phyloP scores from a whole-genome alignment of 169 alveolate species.

The Plasmodium vinckei region DNA sequence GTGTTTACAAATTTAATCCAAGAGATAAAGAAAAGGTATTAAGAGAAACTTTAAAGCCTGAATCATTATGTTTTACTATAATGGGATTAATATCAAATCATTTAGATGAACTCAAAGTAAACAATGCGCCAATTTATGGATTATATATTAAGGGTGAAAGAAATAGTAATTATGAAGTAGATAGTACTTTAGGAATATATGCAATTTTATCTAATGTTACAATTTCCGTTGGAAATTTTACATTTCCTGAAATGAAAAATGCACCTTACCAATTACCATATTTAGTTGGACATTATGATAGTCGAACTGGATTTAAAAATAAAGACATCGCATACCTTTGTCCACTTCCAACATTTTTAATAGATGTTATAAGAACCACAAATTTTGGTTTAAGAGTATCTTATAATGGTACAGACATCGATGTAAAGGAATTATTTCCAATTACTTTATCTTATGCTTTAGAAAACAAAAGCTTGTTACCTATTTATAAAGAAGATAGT shows the following conservation, averaged over 20 bases:
- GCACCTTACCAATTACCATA: constrained; percentile 60
- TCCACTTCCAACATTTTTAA: constrained; percentile 45
- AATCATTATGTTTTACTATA: constrained; percentile 54
- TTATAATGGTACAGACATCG: constrained; percentile 38
- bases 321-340: constrained; percentile 29
- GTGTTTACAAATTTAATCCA: constrained; percentile 30
- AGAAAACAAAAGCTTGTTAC: constrained; percentile 11
- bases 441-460: constrained; percentile 14
- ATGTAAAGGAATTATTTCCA: constrained; percentile 35
- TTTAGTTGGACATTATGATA: constrained; percentile 52
- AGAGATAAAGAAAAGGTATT: constrained; percentile 59
- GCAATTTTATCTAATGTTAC: constrained; percentile 42
- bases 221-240: constrained; percentile 29
- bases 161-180: constrained; percentile 15
- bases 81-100: constrained; percentile 17
- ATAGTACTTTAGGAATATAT: constrained; percentile 13
- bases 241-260: constrained; percentile 32
- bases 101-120: constrained; percentile 25
- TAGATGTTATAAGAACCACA: constrained; percentile 55
- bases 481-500: constrained; percentile 31
- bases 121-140: constrained; percentile 58
- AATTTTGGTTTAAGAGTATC: constrained; percentile 19
- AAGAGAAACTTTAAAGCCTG: constrained; percentile 64
- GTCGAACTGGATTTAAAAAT: constrained; percentile 18
- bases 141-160: constrained; percentile 40